Evolutionary conservation across 495 filamentous ascomycete genomes (phyloP).

Genomic region (Bacidia rubella): DNA sequence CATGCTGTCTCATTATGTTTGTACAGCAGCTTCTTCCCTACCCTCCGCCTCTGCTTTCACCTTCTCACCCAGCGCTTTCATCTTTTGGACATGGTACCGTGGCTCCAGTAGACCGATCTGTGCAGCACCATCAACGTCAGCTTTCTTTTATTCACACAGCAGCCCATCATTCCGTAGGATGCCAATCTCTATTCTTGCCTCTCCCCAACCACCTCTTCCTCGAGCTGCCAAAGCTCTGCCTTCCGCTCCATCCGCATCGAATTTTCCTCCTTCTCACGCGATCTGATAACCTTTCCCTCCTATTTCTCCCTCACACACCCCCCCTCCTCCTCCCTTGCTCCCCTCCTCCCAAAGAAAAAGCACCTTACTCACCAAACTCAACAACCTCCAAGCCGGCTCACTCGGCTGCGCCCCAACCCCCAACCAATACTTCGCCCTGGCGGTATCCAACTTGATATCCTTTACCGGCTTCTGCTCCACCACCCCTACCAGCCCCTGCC

Average conservation of each 20-base stretch:
- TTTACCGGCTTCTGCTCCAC: constrained; percentile 64
- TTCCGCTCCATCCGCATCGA: not conserved
- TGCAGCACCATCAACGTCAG: not conserved
- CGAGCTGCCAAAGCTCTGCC: not conserved
- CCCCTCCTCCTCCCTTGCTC: constrained; percentile 9
- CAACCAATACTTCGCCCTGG: constrained; percentile 84
- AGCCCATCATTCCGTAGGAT: too few relatives aligned
- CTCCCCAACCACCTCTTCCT: constrained; percentile 3
- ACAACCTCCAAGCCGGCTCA: constrained; percentile 72
- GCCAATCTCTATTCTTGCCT: too few relatives aligned
- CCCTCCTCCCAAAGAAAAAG: constrained; percentile 16
- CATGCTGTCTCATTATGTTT: not conserved
- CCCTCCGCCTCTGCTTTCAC: constrained; percentile 2
- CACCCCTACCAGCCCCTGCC: constrained; percentile 23
- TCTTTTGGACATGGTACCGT: constrained; percentile 12
- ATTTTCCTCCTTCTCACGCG: too few relatives aligned
- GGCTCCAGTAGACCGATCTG: constrained; percentile 20
- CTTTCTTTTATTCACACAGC: too few relatives aligned
- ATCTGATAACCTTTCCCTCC: not conserved
- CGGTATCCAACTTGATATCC: constrained; percentile 74
- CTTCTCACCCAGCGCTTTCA: constrained; percentile 7
- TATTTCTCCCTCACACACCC: constrained; percentile 1
- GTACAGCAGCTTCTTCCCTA: not conserved
- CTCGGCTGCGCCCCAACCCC: constrained; percentile 92
- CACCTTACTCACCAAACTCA: constrained; percentile 58